Conservation (phyloP, 345 rosid species). For the Gossypium australe region DNA sequence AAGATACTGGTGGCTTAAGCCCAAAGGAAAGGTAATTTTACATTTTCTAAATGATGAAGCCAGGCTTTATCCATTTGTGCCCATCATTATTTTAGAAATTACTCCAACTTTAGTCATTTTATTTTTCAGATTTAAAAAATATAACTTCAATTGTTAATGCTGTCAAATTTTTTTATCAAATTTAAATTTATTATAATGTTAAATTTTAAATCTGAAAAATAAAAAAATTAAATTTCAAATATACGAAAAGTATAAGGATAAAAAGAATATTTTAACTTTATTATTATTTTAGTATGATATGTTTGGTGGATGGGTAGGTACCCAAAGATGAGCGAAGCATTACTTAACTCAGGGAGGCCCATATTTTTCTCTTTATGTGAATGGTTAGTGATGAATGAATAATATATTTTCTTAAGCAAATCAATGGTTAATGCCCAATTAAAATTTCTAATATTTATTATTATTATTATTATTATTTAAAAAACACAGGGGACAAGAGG, state of each 20-base stretch:
- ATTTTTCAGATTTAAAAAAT: too few species aligned
- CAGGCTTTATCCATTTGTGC: not conserved
- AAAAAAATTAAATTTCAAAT: too few species aligned
- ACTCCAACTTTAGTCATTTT: too few species aligned
- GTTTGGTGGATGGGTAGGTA: conserved; percentile 27
- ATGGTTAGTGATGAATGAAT: conserved; percentile 35
- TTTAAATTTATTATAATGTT: too few species aligned
- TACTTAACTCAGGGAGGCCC: conserved; percentile 42
- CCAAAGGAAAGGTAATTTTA: conserved; percentile 38
- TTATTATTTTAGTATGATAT: too few species aligned
- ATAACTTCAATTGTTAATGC: too few species aligned
- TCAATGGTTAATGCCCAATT: not conserved
- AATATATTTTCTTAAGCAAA: not conserved
- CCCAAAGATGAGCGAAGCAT: conserved; percentile 53
- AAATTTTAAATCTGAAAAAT: too few species aligned
- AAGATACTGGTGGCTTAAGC: conserved; percentile 28
- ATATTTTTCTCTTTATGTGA: conserved; percentile 59
- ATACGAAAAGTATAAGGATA: rapidly evolving
- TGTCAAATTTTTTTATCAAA: not conserved
- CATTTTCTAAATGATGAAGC: not conserved
- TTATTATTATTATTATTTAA: not conserved
- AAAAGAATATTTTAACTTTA: too few species aligned
- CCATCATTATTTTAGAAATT: not conserved
- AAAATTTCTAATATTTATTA: not conserved
- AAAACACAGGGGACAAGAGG: conserved; percentile 45